Evolutionary conservation across 192 early-diverging fungal species (phyloP).

Genomic region (Mortierella antarctica): DNA sequence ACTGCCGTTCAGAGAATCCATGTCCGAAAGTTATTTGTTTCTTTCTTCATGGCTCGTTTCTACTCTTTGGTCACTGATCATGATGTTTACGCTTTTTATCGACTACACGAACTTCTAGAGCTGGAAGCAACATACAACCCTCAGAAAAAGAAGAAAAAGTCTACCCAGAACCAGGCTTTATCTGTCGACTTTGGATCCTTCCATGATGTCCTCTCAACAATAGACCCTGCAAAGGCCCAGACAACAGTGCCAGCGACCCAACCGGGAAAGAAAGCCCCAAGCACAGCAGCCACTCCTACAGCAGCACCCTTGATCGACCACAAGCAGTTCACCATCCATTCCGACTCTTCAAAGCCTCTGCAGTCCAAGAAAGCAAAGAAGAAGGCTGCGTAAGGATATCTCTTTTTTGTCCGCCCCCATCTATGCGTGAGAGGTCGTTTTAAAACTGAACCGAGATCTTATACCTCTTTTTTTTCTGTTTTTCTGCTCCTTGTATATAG

Average conservation of each 20-base stretch:
- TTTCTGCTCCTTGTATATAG: slow-evolving; percentile 20
- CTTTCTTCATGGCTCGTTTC: too few species aligned
- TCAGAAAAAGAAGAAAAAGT: slow-evolving; percentile 62
- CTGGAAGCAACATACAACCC: slow-evolving; percentile 61
- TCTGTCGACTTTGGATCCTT: slow-evolving; percentile 64
- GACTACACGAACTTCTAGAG: slow-evolving; percentile 32
- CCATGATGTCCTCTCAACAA: slow-evolving; percentile 50
- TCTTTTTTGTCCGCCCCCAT: background rate
- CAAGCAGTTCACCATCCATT: slow-evolving; percentile 40
- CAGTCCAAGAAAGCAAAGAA: slow-evolving; percentile 66
- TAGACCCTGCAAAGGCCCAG: slow-evolving; percentile 34
- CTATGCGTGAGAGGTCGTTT: background rate
- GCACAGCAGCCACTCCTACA: slow-evolving; percentile 27
- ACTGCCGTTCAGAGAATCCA: too few species aligned
- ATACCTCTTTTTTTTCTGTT: background rate
- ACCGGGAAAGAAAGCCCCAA: slow-evolving; percentile 5
- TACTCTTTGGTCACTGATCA: too few species aligned
- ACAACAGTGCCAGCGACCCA: slow-evolving; percentile 4
- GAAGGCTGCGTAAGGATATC: slow-evolving; percentile 64
- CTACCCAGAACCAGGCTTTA: slow-evolving; percentile 58
- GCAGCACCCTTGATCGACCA: slow-evolving; percentile 41
- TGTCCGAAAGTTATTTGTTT: too few species aligned
- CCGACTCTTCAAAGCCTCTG: slow-evolving; percentile 34
- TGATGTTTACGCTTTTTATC: too few species aligned
- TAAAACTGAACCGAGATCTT: background rate